Conservation (phyloP, 352 stramenopile species). For the Thalassiosira allenii region DNA sequence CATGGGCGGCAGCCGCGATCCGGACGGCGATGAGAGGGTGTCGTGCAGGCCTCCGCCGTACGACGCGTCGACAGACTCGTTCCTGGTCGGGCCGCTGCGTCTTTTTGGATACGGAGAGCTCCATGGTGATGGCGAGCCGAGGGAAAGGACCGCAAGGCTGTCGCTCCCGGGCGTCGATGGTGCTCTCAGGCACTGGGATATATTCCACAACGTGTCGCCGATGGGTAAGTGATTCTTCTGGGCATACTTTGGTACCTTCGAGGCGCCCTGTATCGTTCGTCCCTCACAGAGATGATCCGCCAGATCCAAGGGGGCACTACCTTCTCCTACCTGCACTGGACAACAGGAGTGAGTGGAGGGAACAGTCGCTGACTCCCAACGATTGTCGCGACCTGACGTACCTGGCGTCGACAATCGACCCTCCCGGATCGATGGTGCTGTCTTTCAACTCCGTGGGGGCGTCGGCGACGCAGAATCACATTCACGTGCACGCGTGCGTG, state of each 20-base stretch:
- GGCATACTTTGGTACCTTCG: too few species aligned
- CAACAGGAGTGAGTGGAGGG: conserved; percentile 61
- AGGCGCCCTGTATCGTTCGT: not conserved
- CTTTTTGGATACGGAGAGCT: conserved; percentile 46
- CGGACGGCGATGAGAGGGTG: not conserved
- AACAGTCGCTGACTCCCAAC: conserved; percentile 46
- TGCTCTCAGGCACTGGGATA: conserved; percentile 50
- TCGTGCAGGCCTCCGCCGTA: conserved; percentile 59
- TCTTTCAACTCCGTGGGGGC: conserved; percentile 71
- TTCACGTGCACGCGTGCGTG: conserved; percentile 72
- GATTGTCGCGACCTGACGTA: conserved; percentile 66
- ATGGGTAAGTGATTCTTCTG: too few species aligned
- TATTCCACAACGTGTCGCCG: conserved; percentile 74
- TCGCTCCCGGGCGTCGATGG: not conserved
- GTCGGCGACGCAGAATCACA: conserved; percentile 73
- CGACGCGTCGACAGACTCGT: conserved; percentile 61
- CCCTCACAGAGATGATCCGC: not conserved
- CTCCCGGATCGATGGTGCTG: conserved; percentile 56
- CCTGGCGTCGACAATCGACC: conserved; percentile 59
- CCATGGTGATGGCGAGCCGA: conserved; percentile 48
- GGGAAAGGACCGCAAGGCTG: conserved; percentile 48
- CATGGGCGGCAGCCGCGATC: conserved; percentile 10
- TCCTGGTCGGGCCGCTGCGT: conserved; percentile 64
- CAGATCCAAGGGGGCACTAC: conserved; percentile 69
- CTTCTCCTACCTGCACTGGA: conserved; percentile 57